Conservation (phyloP, 371 early-diverging fungal genomes). For the Mycotypha africana region DNA sequence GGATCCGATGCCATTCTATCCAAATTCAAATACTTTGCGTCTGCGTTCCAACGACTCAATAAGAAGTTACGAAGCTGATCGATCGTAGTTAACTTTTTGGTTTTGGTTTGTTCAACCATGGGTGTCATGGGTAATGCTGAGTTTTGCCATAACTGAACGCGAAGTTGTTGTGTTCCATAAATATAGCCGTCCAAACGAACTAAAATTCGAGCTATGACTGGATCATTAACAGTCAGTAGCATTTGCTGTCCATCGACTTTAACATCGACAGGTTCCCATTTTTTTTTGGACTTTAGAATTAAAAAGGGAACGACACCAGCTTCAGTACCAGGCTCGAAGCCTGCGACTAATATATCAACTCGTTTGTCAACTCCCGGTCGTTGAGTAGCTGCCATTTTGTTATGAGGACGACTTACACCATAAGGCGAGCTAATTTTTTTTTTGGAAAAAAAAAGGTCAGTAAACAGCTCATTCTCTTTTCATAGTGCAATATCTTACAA, state of each 20-base stretch:
- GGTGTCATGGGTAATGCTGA: conserved; percentile 10
- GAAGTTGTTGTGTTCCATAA: conserved; percentile 29
- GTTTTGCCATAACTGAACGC: conserved; percentile 17
- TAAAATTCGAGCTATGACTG: conserved; percentile 26
- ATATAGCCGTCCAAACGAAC: conserved; percentile 41
- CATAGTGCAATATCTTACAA: conserved; percentile 15
- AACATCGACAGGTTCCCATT: conserved; percentile 36
- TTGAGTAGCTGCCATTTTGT: conserved; percentile 1
- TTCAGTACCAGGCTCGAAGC: conserved; percentile 33
- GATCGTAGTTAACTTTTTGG: conserved; percentile 26
- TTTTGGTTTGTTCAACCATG: conserved; percentile 2
- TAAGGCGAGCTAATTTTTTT: conserved; percentile 34
- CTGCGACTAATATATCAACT: conserved; percentile 29
- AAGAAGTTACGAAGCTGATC: conserved; percentile 41
- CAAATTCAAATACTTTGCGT: conserved; percentile 40
- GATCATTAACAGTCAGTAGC: conserved; percentile 30
- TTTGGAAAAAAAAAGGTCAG: too few species aligned
- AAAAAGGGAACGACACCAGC: conserved; percentile 26
- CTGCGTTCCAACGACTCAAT: conserved; percentile 42
- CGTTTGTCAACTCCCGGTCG: conserved; percentile 13
- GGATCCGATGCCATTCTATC: conserved; percentile 50
- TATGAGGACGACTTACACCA: too few species aligned
- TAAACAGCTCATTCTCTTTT: neutral
- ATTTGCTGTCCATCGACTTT: conserved; percentile 26
- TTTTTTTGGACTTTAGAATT: conserved; percentile 34